Evolutionary conservation across 2,329 filamentous ascomycete genomes (phyloP), one percentile per base, ranked within the genome.

Genomic region (Aspergillus fumigatus): DNA sequence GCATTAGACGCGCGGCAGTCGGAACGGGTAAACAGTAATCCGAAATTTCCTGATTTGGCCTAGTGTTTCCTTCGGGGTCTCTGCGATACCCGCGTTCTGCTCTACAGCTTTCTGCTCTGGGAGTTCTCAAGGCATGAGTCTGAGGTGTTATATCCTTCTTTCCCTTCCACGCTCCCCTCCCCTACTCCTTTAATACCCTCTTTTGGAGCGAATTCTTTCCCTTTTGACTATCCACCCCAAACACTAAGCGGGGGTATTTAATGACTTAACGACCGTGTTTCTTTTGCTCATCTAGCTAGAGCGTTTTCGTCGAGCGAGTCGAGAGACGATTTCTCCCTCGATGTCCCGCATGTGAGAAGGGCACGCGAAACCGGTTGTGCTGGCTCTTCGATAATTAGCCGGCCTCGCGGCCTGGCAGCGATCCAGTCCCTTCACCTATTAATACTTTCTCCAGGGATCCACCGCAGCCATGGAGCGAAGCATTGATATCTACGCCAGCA

Each of bases 401-500:
- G 73, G 72, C 73, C 73, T 65, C 50, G 53, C 55, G 72, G 72
- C 72, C 72, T 71, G 72, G 73, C 73, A 68, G 56, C 64, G 56
- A 68, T 64, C 64, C 40, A 60, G 56, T 60, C 61, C 45, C 50
- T 47, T 65, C 53, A 54, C 49, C 50, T 35, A 26, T 47, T 60
- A 55, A 62, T 59, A 58, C 59, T 60, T 62, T 67, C 62, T 54
- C 58, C 61, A 61, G 63, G 59, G 53, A 53, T 53, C 61, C 52
- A 59, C 62, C 62, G 66, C 64, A 61, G 66, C 59, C 56, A 75
- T 77, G 70, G 76, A 79, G 67, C 71, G 74, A 57, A 77, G 74
- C 54, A 79, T 80, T 58, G 80, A 82, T 62, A 71, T 77, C 53
- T 81, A 77, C 64, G 78, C 77, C 60, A 73, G 68, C 56, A 79